phyloP scores from a whole-genome alignment of 2,329 filamentous ascomycete species.

The Epicoccum nigrum region DNA sequence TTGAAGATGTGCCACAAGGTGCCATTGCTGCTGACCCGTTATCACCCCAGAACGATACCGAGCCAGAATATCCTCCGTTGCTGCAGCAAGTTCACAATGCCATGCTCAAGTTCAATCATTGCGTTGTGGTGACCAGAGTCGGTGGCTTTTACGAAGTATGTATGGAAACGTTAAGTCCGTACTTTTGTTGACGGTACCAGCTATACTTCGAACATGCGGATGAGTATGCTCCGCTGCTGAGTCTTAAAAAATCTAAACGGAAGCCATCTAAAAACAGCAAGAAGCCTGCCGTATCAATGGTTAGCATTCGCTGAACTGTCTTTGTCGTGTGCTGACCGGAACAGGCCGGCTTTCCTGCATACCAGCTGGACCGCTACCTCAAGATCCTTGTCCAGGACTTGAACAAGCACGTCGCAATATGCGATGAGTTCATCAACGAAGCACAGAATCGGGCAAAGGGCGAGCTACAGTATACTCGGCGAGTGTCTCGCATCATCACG shows the following conservation, averaged over 20 bases:
- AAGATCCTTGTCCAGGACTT: conserved; percentile 92
- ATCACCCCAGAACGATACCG: conserved; percentile 52
- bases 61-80: conserved; percentile 79
- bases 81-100: conserved; percentile 85
- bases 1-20: conserved; percentile 62
- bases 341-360: conserved; percentile 89
- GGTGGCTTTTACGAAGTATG: conserved; percentile 89
- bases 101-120: conserved; percentile 89
- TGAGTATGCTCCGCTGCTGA: conserved; percentile 82
- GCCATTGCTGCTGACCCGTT: conserved; percentile 53
- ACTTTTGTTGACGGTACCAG: conserved; percentile 36
- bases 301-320: conserved; percentile 42
- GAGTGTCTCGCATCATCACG: conserved; percentile 85
- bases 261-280: conserved; percentile 67
- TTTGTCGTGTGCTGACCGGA: conserved; percentile 15
- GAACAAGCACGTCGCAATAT: conserved; percentile 89
- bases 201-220: conserved; percentile 96
- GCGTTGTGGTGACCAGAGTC: conserved; percentile 87
- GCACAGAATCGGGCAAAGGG: conserved; percentile 74
- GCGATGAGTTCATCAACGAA: conserved; percentile 86
- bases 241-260: conserved; percentile 83
- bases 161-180: neutral
- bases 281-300: conserved; percentile 75
- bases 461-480: conserved; percentile 82
- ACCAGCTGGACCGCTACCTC: conserved; percentile 89